phyloP scores from a whole-genome alignment of 1,284 basidiomycete species.

The Boletus smithii region DNA sequence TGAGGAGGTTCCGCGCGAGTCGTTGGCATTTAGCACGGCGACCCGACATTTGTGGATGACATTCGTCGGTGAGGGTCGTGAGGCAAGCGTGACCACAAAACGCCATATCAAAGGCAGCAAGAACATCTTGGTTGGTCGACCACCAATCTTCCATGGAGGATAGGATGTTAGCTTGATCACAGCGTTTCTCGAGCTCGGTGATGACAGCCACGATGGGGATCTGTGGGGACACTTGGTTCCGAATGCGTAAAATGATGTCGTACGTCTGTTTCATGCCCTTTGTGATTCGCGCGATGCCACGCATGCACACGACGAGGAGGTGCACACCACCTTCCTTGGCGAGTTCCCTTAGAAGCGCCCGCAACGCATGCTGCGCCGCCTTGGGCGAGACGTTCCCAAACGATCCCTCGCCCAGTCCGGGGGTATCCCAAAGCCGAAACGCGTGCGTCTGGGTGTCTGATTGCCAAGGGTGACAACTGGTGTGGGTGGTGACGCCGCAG shows the following conservation, averaged over 20 bases:
- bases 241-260: conserved; percentile 18
- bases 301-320: conserved; percentile 31
- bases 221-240: conserved; percentile 21
- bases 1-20: conserved; percentile 22
- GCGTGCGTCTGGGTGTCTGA: conserved; percentile 13
- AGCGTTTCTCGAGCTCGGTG: conserved; percentile 27
- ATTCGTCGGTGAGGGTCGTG: conserved; percentile 24
- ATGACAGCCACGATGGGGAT: conserved; percentile 28
- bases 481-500: conserved; percentile 23
- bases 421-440: conserved; percentile 32
- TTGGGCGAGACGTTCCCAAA: conserved; percentile 23
- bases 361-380: conserved; percentile 21
- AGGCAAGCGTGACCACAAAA: conserved; percentile 24
- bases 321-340: conserved; percentile 26
- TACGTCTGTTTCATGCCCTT: conserved; percentile 26
- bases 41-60: conserved; percentile 19
- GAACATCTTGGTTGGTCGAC: conserved; percentile 5
- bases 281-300: conserved; percentile 21
- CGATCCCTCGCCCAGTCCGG: conserved; percentile 28
- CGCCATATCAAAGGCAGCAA: conserved; percentile 13
- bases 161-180: conserved; percentile 8
- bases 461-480: conserved; percentile 16
- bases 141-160: conserved; percentile 28
- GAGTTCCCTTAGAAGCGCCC: conserved; percentile 26
- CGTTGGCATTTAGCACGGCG: conserved; percentile 17